These are phyloP conservation scores for Astragalus glycyphyllos DNA, from an alignment of 306 rosid species.

Conservation along the genomic window DNA sequence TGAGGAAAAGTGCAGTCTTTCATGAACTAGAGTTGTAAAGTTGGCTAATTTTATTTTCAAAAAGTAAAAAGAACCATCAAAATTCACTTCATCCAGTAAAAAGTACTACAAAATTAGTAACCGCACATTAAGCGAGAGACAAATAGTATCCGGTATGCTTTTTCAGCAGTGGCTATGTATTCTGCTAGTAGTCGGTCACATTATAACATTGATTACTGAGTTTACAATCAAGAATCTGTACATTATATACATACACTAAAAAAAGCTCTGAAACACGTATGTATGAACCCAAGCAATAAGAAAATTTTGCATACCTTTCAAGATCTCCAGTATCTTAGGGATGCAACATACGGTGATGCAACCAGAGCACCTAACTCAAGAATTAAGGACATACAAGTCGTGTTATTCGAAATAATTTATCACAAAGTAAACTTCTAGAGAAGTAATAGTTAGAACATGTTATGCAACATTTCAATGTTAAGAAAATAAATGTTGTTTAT, in stretches of 20 bases:
- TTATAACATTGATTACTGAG: conserved; percentile 21
- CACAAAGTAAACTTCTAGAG: conserved; percentile 27
- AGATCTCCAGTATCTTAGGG: conserved; percentile 54
- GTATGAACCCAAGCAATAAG: not conserved
- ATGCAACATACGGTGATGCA: conserved; percentile 42
- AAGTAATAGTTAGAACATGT: conserved; percentile 15
- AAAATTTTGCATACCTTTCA: conserved; percentile 55
- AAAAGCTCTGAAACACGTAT: not conserved
- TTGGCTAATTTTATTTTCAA: conserved; percentile 12
- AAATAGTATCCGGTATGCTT: conserved; percentile 1
- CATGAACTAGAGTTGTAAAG: not conserved
- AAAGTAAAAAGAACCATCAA: conserved; percentile 6
- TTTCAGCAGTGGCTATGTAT: conserved; percentile 3
- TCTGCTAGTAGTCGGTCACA: not conserved
- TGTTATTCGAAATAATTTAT: conserved; percentile 45
- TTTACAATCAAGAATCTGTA: conserved; percentile 23
- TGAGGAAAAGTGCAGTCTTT: conserved; percentile 18
- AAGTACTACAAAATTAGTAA: not conserved
- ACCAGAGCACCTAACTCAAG: conserved; percentile 56
- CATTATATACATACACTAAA: not conserved
- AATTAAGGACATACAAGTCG: conserved; percentile 42
- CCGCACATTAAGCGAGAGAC: not conserved
- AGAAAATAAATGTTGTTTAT: not conserved
- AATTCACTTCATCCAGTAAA: not conserved
- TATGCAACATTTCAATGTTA: conserved; percentile 17